Percentiles rank a stretch among this genome's conserved stretches.
These are phyloP conservation scores for Alternaria dauci DNA, from an alignment of 2,329 filamentous ascomycete genomes.

Conservation along the genomic window DNA sequence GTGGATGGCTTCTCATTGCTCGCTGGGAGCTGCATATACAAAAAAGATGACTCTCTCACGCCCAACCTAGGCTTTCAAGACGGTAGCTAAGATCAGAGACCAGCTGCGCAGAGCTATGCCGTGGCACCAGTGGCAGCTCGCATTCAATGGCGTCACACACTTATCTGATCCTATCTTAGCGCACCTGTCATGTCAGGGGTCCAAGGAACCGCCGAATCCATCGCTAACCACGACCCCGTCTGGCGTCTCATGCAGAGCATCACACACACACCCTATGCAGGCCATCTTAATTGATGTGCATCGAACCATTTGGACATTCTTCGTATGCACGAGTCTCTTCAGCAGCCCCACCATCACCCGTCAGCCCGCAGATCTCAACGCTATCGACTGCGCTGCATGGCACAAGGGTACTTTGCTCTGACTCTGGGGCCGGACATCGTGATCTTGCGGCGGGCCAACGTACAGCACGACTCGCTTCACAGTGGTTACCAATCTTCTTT, in stretches of 20 bases:
- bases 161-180: constrained; percentile 23
- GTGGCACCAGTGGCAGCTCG: neutral
- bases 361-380: no score
- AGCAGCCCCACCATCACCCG: no score
- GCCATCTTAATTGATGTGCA: neutral
- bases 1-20: constrained; percentile 40
- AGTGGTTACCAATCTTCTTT: neutral
- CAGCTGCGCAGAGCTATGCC: constrained; percentile 13
- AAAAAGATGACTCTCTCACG: neutral
- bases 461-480: neutral
- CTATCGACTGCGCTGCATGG: no score
- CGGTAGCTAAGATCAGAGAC: neutral
- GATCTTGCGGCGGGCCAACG: no score
- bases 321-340: no score
- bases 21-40: constrained; percentile 24
- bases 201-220: neutral
- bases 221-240: neutral
- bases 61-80: constrained; percentile 9
- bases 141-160: constrained; percentile 20
- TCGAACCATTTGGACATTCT: no score
- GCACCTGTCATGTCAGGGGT: constrained; percentile 14
- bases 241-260: neutral
- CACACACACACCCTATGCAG: neutral
- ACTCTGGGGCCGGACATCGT: no score
- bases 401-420: no score